Evolutionary conservation across 2,329 filamentous ascomycete species (phyloP).

Genomic region (Colletotrichum lentis): DNA sequence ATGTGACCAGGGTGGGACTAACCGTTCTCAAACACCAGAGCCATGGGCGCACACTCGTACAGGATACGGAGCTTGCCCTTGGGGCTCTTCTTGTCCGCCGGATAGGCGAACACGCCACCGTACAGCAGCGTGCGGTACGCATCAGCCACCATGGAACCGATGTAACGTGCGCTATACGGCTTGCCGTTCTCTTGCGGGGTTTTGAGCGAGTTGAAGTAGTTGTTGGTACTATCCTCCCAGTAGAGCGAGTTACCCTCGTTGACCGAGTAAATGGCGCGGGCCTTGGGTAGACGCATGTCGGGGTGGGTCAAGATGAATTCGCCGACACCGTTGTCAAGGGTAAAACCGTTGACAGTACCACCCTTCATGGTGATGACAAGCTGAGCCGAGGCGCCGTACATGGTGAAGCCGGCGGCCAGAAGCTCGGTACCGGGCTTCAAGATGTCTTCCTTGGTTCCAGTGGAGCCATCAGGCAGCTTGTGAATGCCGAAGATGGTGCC

Average conservation of each 20-base stretch:
- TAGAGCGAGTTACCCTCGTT: slow-evolving; percentile 98
- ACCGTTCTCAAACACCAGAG: slow-evolving; percentile 98
- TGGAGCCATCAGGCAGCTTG: slow-evolving; percentile 81
- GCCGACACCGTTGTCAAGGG: slow-evolving; percentile 92
- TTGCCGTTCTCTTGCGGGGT: slow-evolving; percentile 76
- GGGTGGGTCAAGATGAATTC: slow-evolving; percentile 99
- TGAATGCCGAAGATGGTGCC: slow-evolving; percentile 97
- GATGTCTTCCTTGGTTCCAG: slow-evolving; percentile 82
- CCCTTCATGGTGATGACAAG: slow-evolving; percentile 97
- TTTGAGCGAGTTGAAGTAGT: slow-evolving; percentile 92
- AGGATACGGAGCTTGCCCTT: slow-evolving; percentile 98
- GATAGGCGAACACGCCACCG: slow-evolving; percentile 97
- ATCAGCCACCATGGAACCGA: slow-evolving; percentile 97
- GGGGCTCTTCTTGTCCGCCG: slow-evolving; percentile 95
- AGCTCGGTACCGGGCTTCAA: slow-evolving; percentile 90
- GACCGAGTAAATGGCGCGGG: slow-evolving; percentile 91
- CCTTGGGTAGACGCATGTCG: slow-evolving; percentile 84
- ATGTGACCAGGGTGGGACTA: slow-evolving; percentile 48
- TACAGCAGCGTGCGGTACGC: slow-evolving; percentile 96
- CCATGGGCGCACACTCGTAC: slow-evolving; percentile 99
- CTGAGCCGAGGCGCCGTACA: slow-evolving; percentile 98
- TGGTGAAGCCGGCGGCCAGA: slow-evolving; percentile 96
- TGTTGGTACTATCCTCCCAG: slow-evolving; percentile 88
- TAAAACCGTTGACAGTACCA: slow-evolving; percentile 94
- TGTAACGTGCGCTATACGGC: slow-evolving; percentile 94